phyloP scores from a whole-genome alignment of 2,329 filamentous ascomycete genomes.

The Macrophomina tecta region DNA sequence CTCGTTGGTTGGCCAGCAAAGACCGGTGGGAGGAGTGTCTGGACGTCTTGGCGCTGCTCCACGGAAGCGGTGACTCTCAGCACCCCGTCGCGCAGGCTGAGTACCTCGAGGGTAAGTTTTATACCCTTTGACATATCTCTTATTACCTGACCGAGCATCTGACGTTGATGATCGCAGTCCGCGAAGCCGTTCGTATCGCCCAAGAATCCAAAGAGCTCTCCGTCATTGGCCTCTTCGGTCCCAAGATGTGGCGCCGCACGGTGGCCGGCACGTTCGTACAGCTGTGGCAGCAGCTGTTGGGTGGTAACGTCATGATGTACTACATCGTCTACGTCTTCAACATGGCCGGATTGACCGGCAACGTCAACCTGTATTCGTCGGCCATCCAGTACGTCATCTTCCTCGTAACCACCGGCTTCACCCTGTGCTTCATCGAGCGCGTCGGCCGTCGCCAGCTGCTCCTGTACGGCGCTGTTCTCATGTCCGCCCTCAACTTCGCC shows the following conservation, averaged over 20 bases:
- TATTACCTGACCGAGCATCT: too few species aligned
- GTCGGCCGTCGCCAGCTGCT: constrained; percentile 64
- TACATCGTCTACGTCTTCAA: constrained; percentile 63
- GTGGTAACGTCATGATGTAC: constrained; percentile 46
- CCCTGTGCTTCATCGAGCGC: constrained; percentile 65
- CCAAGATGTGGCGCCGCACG: constrained; percentile 62
- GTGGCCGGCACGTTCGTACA: constrained; percentile 63
- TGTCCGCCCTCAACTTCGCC: constrained; percentile 66
- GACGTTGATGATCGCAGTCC: not conserved
- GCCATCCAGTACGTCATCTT: constrained; percentile 70
- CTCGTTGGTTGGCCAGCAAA: constrained; percentile 72
- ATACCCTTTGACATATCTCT: not conserved
- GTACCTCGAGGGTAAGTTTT: constrained; percentile 56
- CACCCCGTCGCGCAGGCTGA: constrained; percentile 68
- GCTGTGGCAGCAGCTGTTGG: constrained; percentile 60
- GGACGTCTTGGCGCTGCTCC: constrained; percentile 58
- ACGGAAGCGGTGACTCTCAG: constrained; percentile 62
- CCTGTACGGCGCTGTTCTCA: constrained; percentile 61
- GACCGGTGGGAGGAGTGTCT: constrained; percentile 72
- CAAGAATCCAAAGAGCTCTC: constrained; percentile 21
- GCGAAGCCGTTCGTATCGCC: constrained; percentile 27
- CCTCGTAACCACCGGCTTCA: constrained; percentile 64
- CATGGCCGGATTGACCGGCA: constrained; percentile 53
- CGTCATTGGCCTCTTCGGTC: constrained; percentile 26
- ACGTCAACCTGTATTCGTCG: constrained; percentile 27